These are phyloP conservation scores for Porcisia deanei DNA, from an alignment of 208 protist species.

Conservation along the genomic window DNA sequence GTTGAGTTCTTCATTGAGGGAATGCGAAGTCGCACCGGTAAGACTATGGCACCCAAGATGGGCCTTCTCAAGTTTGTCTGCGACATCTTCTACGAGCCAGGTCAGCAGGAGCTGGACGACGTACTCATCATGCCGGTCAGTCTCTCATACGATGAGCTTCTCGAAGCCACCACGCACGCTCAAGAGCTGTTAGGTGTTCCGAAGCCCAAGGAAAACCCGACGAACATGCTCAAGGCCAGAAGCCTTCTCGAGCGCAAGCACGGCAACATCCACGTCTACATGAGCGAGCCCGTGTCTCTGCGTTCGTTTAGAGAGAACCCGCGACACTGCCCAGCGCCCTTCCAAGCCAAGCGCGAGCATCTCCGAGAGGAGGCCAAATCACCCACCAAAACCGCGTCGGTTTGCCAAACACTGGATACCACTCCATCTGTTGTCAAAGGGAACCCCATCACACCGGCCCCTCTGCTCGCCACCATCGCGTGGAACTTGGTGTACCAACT, in stretches of 20 bases:
- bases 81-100: slow-evolving; percentile 70
- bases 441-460: slow-evolving; percentile 26
- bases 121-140: slow-evolving; percentile 84
- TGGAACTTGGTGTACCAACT: slow-evolving; percentile 68
- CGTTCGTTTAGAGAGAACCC: slow-evolving; percentile 34
- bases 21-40: slow-evolving; percentile 83
- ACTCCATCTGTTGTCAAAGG: slow-evolving; percentile 16
- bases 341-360: slow-evolving; percentile 31
- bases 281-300: slow-evolving; percentile 83
- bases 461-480: slow-evolving; percentile 50
- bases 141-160: slow-evolving; percentile 89
- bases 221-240: slow-evolving; percentile 70
- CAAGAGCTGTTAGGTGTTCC: slow-evolving; percentile 86
- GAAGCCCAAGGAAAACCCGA: slow-evolving; percentile 78
- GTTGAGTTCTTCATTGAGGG: slow-evolving; percentile 94
- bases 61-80: slow-evolving; percentile 91
- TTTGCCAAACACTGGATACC: slow-evolving; percentile 12
- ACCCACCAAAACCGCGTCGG: not conserved
- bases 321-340: slow-evolving; percentile 44
- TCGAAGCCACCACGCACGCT: slow-evolving; percentile 82
- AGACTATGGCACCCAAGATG: slow-evolving; percentile 86
- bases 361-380: not conserved
- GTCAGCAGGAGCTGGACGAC: slow-evolving; percentile 61
- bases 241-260: slow-evolving; percentile 55
- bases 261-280: slow-evolving; percentile 80